These are phyloP conservation scores for Penstemon newberryi DNA, from an alignment of 257 asterid genomes.

Conservation along the genomic window DNA sequence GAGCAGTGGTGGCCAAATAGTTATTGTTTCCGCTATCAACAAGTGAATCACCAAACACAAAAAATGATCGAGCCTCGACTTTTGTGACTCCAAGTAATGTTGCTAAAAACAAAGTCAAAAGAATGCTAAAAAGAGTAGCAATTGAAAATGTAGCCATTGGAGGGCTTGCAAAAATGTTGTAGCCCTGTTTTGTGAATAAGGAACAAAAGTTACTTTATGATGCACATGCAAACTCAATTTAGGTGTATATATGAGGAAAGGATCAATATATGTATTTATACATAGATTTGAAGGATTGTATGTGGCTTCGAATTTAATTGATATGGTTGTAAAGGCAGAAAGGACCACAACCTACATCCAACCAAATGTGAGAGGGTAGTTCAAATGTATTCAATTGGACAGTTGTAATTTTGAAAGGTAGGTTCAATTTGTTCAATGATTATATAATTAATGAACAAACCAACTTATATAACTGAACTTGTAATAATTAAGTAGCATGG, in stretches of 20 bases:
- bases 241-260: constrained; percentile 10
- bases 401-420: constrained; percentile 25
- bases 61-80: constrained; percentile 46
- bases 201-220: not conserved
- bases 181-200: constrained; percentile 19
- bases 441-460: constrained; percentile 15
- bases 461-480: not conserved
- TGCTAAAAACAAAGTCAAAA: constrained; percentile 26
- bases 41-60: constrained; percentile 66
- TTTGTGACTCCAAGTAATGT: constrained; percentile 14
- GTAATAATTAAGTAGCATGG: too few relatives aligned
- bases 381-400: constrained; percentile 40
- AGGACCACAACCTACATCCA: constrained; percentile 25
- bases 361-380: constrained; percentile 36
- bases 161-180: not conserved
- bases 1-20: constrained; percentile 57
- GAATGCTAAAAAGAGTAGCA: constrained; percentile 16
- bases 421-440: constrained; percentile 31
- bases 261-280: not conserved
- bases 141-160: constrained; percentile 27
- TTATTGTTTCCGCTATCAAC: constrained; percentile 71
- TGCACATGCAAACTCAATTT: not conserved
- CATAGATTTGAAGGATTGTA: not conserved
- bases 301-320: constrained; percentile 14
- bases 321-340: constrained; percentile 21